Evolutionary conservation across 1,284 basidiomycete species (phyloP), one percentile per base, ranked within the genome.

Genomic region (Malassezia vespertilionis): DNA sequence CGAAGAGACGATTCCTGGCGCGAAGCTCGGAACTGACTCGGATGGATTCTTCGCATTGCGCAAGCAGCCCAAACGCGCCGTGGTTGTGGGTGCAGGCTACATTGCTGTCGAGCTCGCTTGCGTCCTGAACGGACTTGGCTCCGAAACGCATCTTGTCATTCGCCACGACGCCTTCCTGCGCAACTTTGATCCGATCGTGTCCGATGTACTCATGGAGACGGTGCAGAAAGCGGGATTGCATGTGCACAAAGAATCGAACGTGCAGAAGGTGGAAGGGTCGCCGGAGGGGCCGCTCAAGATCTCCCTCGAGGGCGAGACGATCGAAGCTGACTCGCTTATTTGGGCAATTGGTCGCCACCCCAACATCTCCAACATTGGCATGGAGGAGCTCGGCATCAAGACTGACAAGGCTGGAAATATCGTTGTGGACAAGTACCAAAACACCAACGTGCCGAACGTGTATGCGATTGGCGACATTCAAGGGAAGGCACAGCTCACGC

Each of bases 41-140:
- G 93, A 99, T 72, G 89, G 88, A 9, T 99, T 97, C 77, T 99
- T 99, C 65, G 86, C 82, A 33, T 79, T 97, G 36, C 79, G 81
- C 61, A 78, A 84, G 53, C 87, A 93, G 72, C 91, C 91, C 11
- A 86, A 84, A 73, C 80, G 88, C 46, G 89, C 93, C 24, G 89
- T 83, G 2, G 84, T 97, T 50, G 82, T 95, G 31, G 91, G 91
- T 40, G 91, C 91, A 15, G 91, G 91, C 4, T 97, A 97, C 74
- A 97, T 97, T 62, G 87, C 88, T 18, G 86, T 96, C 57, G 91
- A 97, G 54, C 55, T 74, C 9, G 67, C 65, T 9, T 65, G 63
- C 36, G 60, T 72, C 24, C 59, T 71, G 44, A 53, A 65, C 47
- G 56, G 61, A 20, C 65, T 71, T 10, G 63, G 64, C 21, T 58